phyloP scores from a whole-genome alignment of 2,329 filamentous ascomycete species.

The Teratosphaeria destructans region DNA sequence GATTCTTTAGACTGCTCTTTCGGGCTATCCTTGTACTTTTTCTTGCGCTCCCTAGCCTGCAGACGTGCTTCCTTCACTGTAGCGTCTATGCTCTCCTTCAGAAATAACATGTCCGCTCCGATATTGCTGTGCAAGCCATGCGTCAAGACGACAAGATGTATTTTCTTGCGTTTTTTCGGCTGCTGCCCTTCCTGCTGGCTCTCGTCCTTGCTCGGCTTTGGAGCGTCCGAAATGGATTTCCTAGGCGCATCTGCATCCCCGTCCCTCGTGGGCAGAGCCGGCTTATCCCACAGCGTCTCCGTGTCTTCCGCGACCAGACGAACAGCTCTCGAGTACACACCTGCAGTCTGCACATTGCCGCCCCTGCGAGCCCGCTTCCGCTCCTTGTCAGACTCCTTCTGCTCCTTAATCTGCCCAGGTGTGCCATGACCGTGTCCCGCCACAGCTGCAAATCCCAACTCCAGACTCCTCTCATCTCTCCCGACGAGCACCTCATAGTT shows the following conservation, averaged over 20 bases:
- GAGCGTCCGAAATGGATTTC: slow-evolving; percentile 12
- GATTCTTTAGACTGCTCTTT: slow-evolving; percentile 14
- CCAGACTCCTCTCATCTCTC: slow-evolving; percentile 73
- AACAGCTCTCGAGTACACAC: slow-evolving; percentile 76
- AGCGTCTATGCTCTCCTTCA: slow-evolving; percentile 94
- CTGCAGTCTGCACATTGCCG: slow-evolving; percentile 57
- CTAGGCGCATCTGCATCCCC: slow-evolving; percentile 21
- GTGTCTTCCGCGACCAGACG: slow-evolving; percentile 78
- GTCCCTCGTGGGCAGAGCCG: slow-evolving; percentile 54
- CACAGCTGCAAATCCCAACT: slow-evolving; percentile 50
- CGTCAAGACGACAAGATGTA: slow-evolving; percentile 86
- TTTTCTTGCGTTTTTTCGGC: slow-evolving; percentile 55
- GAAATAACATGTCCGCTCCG: slow-evolving; percentile 88
- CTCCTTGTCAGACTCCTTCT: slow-evolving; percentile 39
- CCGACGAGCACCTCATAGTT: slow-evolving; percentile 80
- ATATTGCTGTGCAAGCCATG: slow-evolving; percentile 95
- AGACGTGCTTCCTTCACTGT: slow-evolving; percentile 63
- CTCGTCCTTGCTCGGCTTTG: slow-evolving; percentile 7
- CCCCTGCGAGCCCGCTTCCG: slow-evolving; percentile 48
- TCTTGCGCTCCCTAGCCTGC: slow-evolving; percentile 54
- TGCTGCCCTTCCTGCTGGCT: slow-evolving; percentile 12
- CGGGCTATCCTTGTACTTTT: slow-evolving; percentile 16
- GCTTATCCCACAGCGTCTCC: slow-evolving; percentile 83
- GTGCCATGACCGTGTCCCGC: slow-evolving; percentile 41
- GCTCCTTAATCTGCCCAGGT: slow-evolving; percentile 66